Evolutionary conservation across 306 rosid genomes (phyloP).

Genomic region (Elaeagnus macrophylla): DNA sequence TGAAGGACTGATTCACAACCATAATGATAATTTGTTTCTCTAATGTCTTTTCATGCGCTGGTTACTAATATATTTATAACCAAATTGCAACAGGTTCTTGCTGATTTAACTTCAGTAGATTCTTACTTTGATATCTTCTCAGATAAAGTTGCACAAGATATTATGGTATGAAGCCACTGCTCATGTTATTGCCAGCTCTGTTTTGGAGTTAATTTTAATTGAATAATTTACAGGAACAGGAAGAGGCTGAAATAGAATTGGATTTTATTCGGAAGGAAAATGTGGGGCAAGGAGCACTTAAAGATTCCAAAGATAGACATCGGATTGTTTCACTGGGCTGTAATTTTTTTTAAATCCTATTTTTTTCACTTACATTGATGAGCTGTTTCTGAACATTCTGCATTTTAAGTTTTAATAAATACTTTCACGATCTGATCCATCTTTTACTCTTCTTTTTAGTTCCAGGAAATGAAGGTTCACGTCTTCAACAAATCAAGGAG

Average conservation of each 20-base stretch:
- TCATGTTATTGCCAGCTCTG: slow-evolving; percentile 13
- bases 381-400: slow-evolving; percentile 1
- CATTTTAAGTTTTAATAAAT: slow-evolving; percentile 1
- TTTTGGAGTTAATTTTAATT: slow-evolving; percentile 14
- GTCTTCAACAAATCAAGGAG: slow-evolving; percentile 68
- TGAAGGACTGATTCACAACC: too few species aligned
- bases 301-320: slow-evolving; percentile 33
- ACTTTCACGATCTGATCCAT: slow-evolving; percentile 5
- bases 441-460: slow-evolving; percentile 31
- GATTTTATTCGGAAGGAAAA: slow-evolving; percentile 57
- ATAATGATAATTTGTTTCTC: slow-evolving; percentile 5
- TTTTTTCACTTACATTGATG: slow-evolving; percentile 7
- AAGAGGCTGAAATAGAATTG: slow-evolving; percentile 88
- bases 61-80: slow-evolving; percentile 14
- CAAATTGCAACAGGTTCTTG: slow-evolving; percentile 52
- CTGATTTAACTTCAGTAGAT: slow-evolving; percentile 62
- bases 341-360: slow-evolving; percentile 23
- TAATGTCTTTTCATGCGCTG: slow-evolving; percentile 1
- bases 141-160: slow-evolving; percentile 53
- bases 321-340: slow-evolving; percentile 32
- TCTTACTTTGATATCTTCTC: slow-evolving; percentile 71
- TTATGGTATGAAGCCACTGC: slow-evolving; percentile 40
- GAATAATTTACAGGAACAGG: slow-evolving; percentile 53
- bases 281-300: slow-evolving; percentile 26
- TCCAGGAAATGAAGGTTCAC: slow-evolving; percentile 41